Base-by-base conservation (phyloP, 78 protist species). In the Tieghemostelium lacteum region DNA sequence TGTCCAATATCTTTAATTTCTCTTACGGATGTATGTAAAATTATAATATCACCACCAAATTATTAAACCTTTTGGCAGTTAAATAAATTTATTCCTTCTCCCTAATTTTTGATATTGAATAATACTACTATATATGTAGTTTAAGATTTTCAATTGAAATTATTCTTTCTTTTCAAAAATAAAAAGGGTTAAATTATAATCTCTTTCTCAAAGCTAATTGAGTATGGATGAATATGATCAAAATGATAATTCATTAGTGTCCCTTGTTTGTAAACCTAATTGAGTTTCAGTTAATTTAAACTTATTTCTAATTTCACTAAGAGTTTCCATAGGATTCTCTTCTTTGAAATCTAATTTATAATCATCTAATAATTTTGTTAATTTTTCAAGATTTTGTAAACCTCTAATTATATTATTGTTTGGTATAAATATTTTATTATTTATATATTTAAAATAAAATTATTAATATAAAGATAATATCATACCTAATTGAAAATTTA, bases 401-500 rank as follows among this genome's bases (percentile, higher is more conserved):
- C 72, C 75, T 57, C 89, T 80, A 22, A 24, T 67, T 14, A 49
- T 49, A 70, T 22, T n/a, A 26, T 39, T 36, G 28, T 29, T 36
- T 20, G 19, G 17, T 29, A 20, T 8, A 71, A n/a, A 34, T 28
- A 71, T 26, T 62, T 62, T 28, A 70, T 12, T 17, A 33, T n/a
- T n/a, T n/a, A 17, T 29, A 22, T 71, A 29, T 71, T 14, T 5
- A 55, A 6, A 24, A 31, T 24, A 33, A 14, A 42, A 33, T 6
- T 39, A 39, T 39, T 12, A 17, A 16, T n/a, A n/a, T 7, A 37
- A 28, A 29, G 33, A 1, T 3, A 17, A 64, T 29, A 50, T 20
- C n/a, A n/a, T 80, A 80, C 88, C 88, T 80, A 26, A 6, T 7
- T 12, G 88, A 67, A 42, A 65, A 80, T 29, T 80, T 80, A 58